Base-by-base conservation (phyloP, 768 basidiomycete genomes). In the Roridomyces roridus region DNA sequence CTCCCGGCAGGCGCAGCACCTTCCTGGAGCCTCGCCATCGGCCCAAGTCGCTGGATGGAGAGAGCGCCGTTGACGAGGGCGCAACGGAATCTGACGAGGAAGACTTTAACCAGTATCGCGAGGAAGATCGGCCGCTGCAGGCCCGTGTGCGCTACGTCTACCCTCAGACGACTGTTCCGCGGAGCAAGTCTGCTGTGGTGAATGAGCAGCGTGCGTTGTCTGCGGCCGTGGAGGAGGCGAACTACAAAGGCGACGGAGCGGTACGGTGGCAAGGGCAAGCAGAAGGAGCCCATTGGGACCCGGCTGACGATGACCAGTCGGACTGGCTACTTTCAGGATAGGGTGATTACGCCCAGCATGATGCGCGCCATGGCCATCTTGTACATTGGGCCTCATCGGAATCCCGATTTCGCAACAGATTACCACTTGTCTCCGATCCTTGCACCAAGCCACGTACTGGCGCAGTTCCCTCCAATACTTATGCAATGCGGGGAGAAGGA, bases 331-430 rank as follows among this genome's bases (percentile, higher is more conserved):
- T 95, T 96, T 77, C 93, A 95, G 70, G 95, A 98, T 66, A 79
- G 94, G 47, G 91, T 98, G 66, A 85, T 99, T 57, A 89, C 95
- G 4, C 96, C 97, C 0, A 92, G 90, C 67, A 98, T 99, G 96
- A 98, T 98, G 94, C 92, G 97, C 31, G 96, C 96, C 0, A 99
- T 99, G 97, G 96, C 96, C 4, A 96, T 97, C 68, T 76, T 96
- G 60, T 97, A 97, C 74, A 90, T 99, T 56, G 96, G 96, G 1
- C 96, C 97, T 1, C 85, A 92, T 67, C 89, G 88, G 47, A 91
- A 94, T 69, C 97, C 97, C 7, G 95, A 98, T 72, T 96, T 99
- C 70, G 85, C 86, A 51, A 90, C 89, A 17, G 96, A 99, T 77
- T 98, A 98, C 73, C 89, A 93, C 75, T 87, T 99, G 63, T 98